Percentiles rank a stretch among this genome's conserved stretches.
Evolutionary conservation across 2,329 filamentous ascomycete species (phyloP).

Genomic region (Myriosclerotinia duriaeana): DNA sequence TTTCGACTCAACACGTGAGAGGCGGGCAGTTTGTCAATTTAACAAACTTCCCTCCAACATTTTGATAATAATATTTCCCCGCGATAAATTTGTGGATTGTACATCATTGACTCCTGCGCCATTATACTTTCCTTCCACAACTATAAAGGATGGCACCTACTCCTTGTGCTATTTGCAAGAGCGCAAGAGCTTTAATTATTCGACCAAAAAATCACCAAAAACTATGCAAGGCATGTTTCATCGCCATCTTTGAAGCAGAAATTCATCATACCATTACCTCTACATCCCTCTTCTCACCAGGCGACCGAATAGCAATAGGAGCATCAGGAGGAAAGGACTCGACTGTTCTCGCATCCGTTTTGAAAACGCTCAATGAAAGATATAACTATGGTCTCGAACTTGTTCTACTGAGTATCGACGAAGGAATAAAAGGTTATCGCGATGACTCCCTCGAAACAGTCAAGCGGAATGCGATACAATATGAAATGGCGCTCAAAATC

Average conservation of each 20-base stretch:
- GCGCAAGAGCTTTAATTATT: constrained; percentile 80
- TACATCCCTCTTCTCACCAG: constrained; percentile 75
- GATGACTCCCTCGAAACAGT: constrained; percentile 97
- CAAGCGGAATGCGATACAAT: constrained; percentile 87
- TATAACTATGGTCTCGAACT: constrained; percentile 84
- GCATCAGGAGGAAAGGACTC: constrained; percentile 97
- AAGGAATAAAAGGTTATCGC: constrained; percentile 94
- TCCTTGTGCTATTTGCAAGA: constrained; percentile 73
- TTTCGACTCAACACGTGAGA: constrained; percentile 7
- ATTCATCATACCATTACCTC: constrained; percentile 88
- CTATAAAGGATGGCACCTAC: constrained; percentile 62
- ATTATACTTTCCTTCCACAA: background rate
- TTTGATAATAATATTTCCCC: constrained; percentile 21
- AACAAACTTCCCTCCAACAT: constrained; percentile 25
- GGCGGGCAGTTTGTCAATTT: constrained; percentile 22
- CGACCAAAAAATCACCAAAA: constrained; percentile 94
- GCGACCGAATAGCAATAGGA: constrained; percentile 89
- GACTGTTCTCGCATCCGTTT: constrained; percentile 88
- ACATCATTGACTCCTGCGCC: background rate
- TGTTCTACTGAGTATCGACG: constrained; percentile 86
- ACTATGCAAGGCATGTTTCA: constrained; percentile 86
- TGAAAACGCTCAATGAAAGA: constrained; percentile 91
- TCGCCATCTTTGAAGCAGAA: constrained; percentile 84
- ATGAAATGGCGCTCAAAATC: constrained; percentile 87
- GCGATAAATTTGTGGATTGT: constrained; percentile 10